Evolutionary conservation across 2,329 filamentous ascomycete genomes (phyloP), one percentile per base, ranked within the genome.

Genomic region (Rhynchosporium graminicola): DNA sequence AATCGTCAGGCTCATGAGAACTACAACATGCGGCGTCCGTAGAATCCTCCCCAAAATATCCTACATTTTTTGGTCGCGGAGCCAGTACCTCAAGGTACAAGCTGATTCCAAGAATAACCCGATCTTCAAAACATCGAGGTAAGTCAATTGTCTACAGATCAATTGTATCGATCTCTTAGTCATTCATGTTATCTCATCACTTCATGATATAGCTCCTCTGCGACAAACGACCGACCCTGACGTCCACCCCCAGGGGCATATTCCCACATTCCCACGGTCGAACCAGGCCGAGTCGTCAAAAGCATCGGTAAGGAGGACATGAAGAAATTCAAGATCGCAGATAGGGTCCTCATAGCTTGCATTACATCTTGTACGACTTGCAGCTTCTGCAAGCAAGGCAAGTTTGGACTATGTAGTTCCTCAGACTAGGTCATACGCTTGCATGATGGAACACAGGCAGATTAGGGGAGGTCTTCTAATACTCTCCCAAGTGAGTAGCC

Each of bases 361-460:
- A 60, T 60, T n/a, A 60, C 58, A 4, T 54, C 48, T 3, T 60
- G 58, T 26, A 48, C 48, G 7, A 60, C 48, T 2, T 60, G 58
- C 48, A 55, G 29, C 31, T 60, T 60, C 50, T 60, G 40, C 15
- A 60, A 60, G 48, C 50, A 60, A 38, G 48, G 48, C 28, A 33
- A 47, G 38, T 60, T 60, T 47, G 40, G 58, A 60, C 40, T 60
- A 3, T 60, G 58, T 28, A 60, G 54, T 20, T 20, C 48, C 7
- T 10, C 51, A 52, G 58, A n/a, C n/a, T 54, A 20, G 58, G 58
- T 9, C 48, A 60, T 38, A 52, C 48, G 20, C 46, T 54, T 42
- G 58, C 46, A 60, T 42, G 58, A 60, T 20, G 58, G 58, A 5
- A 60, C 40, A 47, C 58, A 60, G 42, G 58, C 58, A 43, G 58